phyloP scores from a whole-genome alignment of 2,329 filamentous ascomycete genomes.

The Pseudocercospora crystallina region DNA sequence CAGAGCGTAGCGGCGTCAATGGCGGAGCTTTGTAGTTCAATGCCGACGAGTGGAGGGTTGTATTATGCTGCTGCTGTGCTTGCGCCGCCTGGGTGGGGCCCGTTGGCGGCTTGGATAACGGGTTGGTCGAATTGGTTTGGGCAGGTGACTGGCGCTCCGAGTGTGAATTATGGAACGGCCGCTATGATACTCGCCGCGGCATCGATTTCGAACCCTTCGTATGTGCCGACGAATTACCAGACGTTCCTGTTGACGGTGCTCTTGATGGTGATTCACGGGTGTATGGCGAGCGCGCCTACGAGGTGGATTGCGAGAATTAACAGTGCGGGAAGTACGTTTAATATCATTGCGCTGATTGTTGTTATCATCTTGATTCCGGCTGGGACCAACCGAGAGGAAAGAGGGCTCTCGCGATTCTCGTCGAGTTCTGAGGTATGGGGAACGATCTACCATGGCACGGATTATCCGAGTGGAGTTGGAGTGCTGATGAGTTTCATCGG shows the following conservation, averaged over 20 bases:
- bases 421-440: conserved; percentile 63
- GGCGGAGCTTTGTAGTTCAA: conserved; percentile 66
- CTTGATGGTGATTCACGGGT: conserved; percentile 65
- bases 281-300: conserved; percentile 69
- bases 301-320: conserved; percentile 70
- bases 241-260: conserved; percentile 66
- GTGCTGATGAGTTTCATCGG: conserved; percentile 71
- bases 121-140: conserved; percentile 70
- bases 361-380: conserved; percentile 70
- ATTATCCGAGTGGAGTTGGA: conserved; percentile 66
- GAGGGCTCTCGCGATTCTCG: conserved; percentile 59
- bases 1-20: conserved; percentile 65
- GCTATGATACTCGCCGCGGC: conserved; percentile 71
- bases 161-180: conserved; percentile 64
- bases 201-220: conserved; percentile 67
- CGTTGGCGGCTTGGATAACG: conserved; percentile 66
- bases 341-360: conserved; percentile 65
- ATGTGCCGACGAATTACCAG: conserved; percentile 64
- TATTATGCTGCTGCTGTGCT: conserved; percentile 74
- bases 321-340: conserved; percentile 68
- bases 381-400: conserved; percentile 51
- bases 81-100: conserved; percentile 64
- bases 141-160: conserved; percentile 65
- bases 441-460: conserved; percentile 64
- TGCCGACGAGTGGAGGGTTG: conserved; percentile 59